phyloP scores from a whole-genome alignment of 345 rosid species.

The Syzygium jambos region DNA sequence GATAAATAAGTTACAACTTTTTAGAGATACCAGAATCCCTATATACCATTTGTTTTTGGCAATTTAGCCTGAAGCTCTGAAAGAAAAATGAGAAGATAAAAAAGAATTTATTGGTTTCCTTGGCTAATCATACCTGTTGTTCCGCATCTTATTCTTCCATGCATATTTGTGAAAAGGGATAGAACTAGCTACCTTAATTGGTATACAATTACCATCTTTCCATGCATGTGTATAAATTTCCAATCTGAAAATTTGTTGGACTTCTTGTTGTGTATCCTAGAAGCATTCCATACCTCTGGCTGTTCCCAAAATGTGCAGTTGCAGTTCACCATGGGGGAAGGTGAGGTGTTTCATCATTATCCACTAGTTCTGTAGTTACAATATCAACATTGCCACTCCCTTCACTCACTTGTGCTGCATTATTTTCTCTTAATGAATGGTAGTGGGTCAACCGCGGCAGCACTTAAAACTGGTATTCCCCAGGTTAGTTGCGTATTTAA shows the following conservation, averaged over 20 bases:
- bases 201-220: background rate
- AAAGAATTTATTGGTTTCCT: background rate
- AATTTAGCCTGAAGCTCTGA: background rate
- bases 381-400: background rate
- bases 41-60: background rate
- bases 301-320: conserved; percentile 59
- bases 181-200: background rate
- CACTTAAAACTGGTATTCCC: conserved; percentile 67
- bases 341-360: conserved; percentile 17
- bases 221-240: background rate
- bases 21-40: background rate
- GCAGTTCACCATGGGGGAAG: conserved; percentile 96
- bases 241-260: conserved; percentile 1
- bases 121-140: background rate
- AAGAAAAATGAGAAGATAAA: background rate
- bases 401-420: background rate
- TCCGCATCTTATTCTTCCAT: background rate
- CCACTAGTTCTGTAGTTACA: background rate
- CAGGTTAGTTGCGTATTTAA: conserved; percentile 41
- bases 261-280: background rate
- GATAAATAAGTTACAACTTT: background rate
- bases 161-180: background rate
- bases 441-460: conserved; percentile 92
- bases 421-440: background rate
- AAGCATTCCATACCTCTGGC: conserved; percentile 55